Evolutionary conservation across 257 asterid genomes (phyloP), one percentile per base, ranked within the genome.

Genomic region (Gentiana dahurica): DNA sequence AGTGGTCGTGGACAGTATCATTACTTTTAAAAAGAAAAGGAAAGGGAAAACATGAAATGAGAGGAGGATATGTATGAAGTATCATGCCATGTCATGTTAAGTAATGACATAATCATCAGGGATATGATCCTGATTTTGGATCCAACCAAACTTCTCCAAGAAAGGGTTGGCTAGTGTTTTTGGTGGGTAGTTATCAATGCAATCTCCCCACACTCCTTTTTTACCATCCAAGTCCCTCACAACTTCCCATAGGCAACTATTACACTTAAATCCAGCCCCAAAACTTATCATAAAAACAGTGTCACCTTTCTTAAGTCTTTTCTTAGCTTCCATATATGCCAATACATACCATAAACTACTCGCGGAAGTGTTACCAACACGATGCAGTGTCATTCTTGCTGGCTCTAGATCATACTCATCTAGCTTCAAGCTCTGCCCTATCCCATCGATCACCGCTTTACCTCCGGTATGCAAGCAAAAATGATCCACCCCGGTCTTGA

Each of bases 241-340:
- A 63, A 91, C 98, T 39, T 91, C 85, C 98, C 98, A 91, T 56
- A 85, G 43, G 13, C 95, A 71, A 67, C 97, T 91, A 65, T 87
- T 87, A 64, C 98, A 91, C 84, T 91, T 91, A 34, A 91, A 91
- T 0, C 98, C 98, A 0, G 98, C 98, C 3, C 98, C 98, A 37
- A 91, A 87, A 12, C 86, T 85, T 0, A 91, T 79, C 98, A 91
- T 91, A 1, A 91, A 86, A 10, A 91, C 73, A 37, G 53, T 73
- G 12, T 87, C 88, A 1, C 98, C 95, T 45, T 69, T 91, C 62
- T 75, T 91, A 2, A 91, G 75, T 77, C 98, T 59, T 55, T 56
- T 74, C 57, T 91, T 91, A 3, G 95, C 82, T 61, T 82, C 95
- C 98, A 91, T 91, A 34, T 91, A 91, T 0, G 82, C 94, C 75